phyloP scores from a whole-genome alignment of 2,329 filamentous ascomycete species.

The Eutypa lata region DNA sequence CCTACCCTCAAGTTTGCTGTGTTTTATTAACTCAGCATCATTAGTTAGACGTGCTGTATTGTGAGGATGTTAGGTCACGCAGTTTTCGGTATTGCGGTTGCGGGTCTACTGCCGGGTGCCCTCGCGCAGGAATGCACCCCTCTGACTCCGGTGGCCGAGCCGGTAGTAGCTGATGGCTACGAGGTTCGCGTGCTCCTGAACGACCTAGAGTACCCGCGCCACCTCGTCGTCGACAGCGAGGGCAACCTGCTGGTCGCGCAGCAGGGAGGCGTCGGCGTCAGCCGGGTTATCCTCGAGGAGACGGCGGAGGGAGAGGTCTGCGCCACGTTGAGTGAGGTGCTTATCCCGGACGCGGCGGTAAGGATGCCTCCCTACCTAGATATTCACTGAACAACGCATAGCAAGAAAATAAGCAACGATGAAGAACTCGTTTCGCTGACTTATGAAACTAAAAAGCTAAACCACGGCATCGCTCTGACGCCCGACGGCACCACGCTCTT shows the following conservation, averaged over 20 bases:
- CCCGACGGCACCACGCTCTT: constrained; percentile 51
- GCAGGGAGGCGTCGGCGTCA: constrained; percentile 26
- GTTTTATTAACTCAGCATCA: no score
- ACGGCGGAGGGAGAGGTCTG: constrained; percentile 26
- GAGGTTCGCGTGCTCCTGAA: constrained; percentile 15
- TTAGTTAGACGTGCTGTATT: no score
- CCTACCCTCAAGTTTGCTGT: no score
- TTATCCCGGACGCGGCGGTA: constrained; percentile 25
- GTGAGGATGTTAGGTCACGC: background rate
- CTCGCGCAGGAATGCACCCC: background rate
- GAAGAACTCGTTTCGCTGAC: background rate
- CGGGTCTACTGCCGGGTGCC: background rate
- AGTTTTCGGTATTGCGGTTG: background rate
- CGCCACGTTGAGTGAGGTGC: constrained; percentile 22
- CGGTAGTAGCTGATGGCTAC: constrained; percentile 13
- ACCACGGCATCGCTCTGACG: constrained; percentile 54
- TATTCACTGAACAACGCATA: no score
- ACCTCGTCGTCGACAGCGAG: constrained; percentile 31
- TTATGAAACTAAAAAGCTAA: constrained; percentile 39
- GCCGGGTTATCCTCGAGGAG: constrained; percentile 30
- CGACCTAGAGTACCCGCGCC: constrained; percentile 28
- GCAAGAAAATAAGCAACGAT: no score
- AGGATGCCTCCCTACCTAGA: constrained; percentile 5
- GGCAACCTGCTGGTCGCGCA: constrained; percentile 37
- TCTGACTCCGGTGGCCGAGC: constrained; percentile 1